These are phyloP conservation scores for Fraxinus nigra DNA, from an alignment of 305 asterid genomes.

Conservation along the genomic window DNA sequence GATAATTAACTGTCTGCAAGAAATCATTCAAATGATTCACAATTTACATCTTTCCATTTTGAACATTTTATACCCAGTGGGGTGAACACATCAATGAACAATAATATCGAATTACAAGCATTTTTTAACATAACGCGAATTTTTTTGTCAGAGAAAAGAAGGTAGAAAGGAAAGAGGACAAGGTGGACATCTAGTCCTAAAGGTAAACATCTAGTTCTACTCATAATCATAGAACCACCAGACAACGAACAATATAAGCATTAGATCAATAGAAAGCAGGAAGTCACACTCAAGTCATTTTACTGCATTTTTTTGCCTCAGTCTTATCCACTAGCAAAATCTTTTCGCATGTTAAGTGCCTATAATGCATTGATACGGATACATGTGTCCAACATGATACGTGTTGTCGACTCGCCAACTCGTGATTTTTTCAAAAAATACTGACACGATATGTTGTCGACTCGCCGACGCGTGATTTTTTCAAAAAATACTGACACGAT, in stretches of 20 bases:
- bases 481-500: not conserved
- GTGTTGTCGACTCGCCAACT: too few species aligned
- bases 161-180: not conserved
- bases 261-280: not conserved
- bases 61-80: not conserved
- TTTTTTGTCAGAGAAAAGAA: not conserved
- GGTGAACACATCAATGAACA: not conserved
- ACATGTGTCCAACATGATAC: not conserved
- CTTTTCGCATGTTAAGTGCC: not conserved
- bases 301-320: not conserved
- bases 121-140: not conserved
- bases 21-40: slow-evolving; percentile 1
- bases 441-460: not conserved
- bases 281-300: not conserved
- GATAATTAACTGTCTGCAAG: not conserved
- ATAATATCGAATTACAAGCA: not conserved
- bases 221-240: not conserved
- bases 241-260: not conserved
- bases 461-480: too few species aligned
- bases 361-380: too few species aligned
- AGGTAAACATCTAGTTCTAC: not conserved
- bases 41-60: not conserved
- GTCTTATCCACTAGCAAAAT: not conserved
- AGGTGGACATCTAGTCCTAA: not conserved
- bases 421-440: not conserved